These are phyloP conservation scores for Penicillium sp. DNA, from an alignment of 2,329 filamentous ascomycete genomes.

Conservation along the genomic window DNA sequence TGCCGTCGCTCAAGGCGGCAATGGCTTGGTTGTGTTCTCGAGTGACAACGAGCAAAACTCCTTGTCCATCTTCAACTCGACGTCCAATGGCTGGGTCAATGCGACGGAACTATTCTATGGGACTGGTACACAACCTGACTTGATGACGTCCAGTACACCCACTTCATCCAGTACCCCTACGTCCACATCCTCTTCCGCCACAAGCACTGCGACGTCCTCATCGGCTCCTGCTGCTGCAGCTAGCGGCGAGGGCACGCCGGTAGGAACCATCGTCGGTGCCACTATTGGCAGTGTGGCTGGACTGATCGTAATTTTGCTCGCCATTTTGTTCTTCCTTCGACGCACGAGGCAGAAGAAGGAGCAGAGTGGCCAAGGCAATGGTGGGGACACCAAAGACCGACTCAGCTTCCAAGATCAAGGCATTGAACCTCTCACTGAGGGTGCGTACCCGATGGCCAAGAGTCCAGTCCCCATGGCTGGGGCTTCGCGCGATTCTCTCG, in stretches of 20 bases:
- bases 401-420: conserved; percentile 44
- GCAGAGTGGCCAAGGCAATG: conserved; percentile 43
- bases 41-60: conserved; percentile 64
- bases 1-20: conserved; percentile 61
- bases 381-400: conserved; percentile 53
- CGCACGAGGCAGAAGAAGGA: conserved; percentile 48
- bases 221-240: conserved; percentile 31
- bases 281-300: conserved; percentile 77
- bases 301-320: conserved; percentile 61
- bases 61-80: conserved; percentile 70
- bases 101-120: conserved; percentile 57
- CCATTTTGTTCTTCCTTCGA: conserved; percentile 61
- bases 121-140: conserved; percentile 9
- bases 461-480: conserved; percentile 34
- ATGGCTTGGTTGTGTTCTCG: conserved; percentile 67
- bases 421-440: conserved; percentile 39
- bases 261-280: conserved; percentile 62
- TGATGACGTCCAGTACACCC: conserved; percentile 19
- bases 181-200: conserved; percentile 28
- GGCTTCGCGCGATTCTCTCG: conserved; percentile 36
- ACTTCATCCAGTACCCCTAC: conserved; percentile 29
- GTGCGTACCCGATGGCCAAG: conserved; percentile 43
- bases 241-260: conserved; percentile 24
- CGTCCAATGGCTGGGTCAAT: conserved; percentile 72
- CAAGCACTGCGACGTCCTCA: conserved; percentile 27